phyloP scores from a whole-genome alignment of 345 rosid genomes.

The Gossypium stocksii region DNA sequence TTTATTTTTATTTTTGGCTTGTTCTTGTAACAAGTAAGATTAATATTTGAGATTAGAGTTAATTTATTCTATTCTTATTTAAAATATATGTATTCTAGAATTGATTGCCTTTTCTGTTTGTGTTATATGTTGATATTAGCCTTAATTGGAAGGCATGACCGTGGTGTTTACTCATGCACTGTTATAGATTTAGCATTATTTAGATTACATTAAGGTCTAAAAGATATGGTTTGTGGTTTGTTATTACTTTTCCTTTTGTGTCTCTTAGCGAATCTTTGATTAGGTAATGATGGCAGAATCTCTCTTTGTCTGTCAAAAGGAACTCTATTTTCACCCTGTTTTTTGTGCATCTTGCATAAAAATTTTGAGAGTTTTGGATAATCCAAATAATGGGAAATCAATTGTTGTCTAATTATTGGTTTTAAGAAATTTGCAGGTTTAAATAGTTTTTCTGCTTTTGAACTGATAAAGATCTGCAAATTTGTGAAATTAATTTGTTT shows the following conservation, averaged over 20 bases:
- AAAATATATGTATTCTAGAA: no score
- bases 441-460: not conserved
- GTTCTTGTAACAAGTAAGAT: not conserved
- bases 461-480: not conserved
- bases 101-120: no score
- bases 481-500: not conserved
- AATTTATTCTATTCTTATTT: not conserved
- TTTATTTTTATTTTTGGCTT: not conserved
- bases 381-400: not conserved
- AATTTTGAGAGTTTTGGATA: not conserved
- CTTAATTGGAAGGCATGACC: no score
- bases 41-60: not conserved
- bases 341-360: not conserved
- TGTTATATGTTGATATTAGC: no score
- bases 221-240: not conserved
- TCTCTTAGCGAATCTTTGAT: no score
- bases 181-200: not conserved
- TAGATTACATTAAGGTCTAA: not conserved
- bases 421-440: not conserved
- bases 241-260: no score
- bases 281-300: no score
- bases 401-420: not conserved
- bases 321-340: not conserved
- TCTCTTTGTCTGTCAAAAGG: no score
- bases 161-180: no score